These are phyloP conservation scores for Phylloporus sp. DNA, from an alignment of 768 basidiomycete species.

Conservation along the genomic window DNA sequence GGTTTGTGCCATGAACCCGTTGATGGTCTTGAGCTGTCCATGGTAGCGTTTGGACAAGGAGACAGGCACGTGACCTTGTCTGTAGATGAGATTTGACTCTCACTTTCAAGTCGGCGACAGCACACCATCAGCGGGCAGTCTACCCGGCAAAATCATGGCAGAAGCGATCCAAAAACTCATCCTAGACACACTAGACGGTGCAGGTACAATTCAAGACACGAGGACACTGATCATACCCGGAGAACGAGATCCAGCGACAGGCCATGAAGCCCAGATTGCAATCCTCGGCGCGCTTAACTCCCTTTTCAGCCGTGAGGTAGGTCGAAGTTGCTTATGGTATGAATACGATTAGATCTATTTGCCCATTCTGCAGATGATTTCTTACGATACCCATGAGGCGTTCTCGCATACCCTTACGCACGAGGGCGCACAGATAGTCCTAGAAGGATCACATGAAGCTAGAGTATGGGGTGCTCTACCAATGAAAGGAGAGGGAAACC, in stretches of 20 bases:
- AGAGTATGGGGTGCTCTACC: constrained; percentile 89
- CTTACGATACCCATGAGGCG: constrained; percentile 73
- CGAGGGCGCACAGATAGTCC: constrained; percentile 78
- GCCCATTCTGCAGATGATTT: constrained; percentile 63
- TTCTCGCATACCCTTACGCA: constrained; percentile 69
- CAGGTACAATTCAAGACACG: constrained; percentile 61
- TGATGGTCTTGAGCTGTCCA: constrained; percentile 12
- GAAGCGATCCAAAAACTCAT: constrained; percentile 78
- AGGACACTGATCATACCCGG: constrained; percentile 66
- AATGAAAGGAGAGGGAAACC: constrained; percentile 60
- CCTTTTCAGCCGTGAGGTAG: constrained; percentile 77
- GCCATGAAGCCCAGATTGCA: constrained; percentile 75
- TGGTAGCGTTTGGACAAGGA: constrained; percentile 4
- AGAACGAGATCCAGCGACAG: constrained; percentile 49
- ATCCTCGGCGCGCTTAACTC: constrained; percentile 93
- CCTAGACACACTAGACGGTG: constrained; percentile 63
- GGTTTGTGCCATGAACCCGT: constrained; percentile 20
- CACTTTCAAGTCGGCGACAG: not conserved
- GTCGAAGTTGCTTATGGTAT: constrained; percentile 21
- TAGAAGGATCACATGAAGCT: constrained; percentile 90
- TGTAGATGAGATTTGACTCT: constrained; percentile 19
- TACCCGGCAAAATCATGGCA: constrained; percentile 46
- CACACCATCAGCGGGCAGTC: not conserved
- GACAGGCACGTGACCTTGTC: constrained; percentile 19
- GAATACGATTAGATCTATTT: constrained; percentile 8